These are phyloP conservation scores for Pisolithus microcarpus DNA, from an alignment of 768 basidiomycete genomes.

Conservation along the genomic window DNA sequence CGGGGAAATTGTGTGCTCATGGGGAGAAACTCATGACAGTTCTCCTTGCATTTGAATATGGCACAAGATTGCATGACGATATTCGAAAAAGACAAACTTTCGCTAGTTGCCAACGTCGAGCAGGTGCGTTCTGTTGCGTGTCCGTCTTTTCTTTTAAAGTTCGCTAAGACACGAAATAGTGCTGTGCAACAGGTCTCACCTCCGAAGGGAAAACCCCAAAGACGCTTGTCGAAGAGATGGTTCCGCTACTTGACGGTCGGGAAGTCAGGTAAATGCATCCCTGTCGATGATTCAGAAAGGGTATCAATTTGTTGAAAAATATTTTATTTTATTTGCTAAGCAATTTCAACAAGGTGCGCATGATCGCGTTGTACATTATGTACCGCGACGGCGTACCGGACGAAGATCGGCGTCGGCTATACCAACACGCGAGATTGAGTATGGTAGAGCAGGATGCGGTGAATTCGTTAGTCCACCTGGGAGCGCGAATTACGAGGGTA, in stretches of 20 bases:
- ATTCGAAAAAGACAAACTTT: conserved; percentile 83
- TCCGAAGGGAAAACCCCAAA: conserved; percentile 94
- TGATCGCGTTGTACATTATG: conserved; percentile 93
- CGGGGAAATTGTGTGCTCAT: not conserved
- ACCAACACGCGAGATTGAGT: conserved; percentile 87
- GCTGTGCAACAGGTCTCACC: conserved; percentile 88
- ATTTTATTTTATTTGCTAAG: conserved; percentile 31
- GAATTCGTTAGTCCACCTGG: conserved; percentile 77
- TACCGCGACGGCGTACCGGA: conserved; percentile 97
- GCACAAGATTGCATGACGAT: conserved; percentile 95
- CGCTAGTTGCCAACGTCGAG: conserved; percentile 80
- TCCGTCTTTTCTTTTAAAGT: not conserved
- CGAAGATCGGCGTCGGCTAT: conserved; percentile 88
- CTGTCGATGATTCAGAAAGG: not conserved
- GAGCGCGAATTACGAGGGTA: conserved; percentile 79
- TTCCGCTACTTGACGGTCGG: conserved; percentile 83
- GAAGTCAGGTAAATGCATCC: conserved; percentile 60
- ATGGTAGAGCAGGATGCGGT: conserved; percentile 90
- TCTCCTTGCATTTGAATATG: conserved; percentile 95
- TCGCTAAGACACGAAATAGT: conserved; percentile 38
- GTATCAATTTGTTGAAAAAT: not conserved
- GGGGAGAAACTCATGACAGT: conserved; percentile 39
- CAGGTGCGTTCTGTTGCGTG: conserved; percentile 44
- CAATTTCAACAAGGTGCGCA: conserved; percentile 87
- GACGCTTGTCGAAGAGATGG: conserved; percentile 95